Conservation (phyloP, 495 filamentous ascomycete species). For the Penicillium robsamsonii region DNA sequence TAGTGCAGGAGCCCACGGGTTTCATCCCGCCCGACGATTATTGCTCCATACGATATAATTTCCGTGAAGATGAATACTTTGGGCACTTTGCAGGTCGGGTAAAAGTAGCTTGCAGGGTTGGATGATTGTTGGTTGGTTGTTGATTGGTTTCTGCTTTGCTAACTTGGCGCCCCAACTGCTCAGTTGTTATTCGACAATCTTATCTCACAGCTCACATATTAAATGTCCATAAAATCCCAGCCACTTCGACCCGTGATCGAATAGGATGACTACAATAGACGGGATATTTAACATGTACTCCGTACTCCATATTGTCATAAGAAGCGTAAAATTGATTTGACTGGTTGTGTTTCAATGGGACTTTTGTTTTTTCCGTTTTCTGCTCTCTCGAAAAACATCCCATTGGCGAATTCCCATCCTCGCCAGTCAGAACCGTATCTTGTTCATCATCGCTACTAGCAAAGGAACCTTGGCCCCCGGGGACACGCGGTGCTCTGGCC, state of each 20-base stretch:
- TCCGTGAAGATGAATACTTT: constrained; percentile 4
- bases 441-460: neutral
- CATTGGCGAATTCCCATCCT: neutral
- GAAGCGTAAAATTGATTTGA: constrained; percentile 4
- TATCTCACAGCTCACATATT: neutral
- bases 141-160: constrained; percentile 1
- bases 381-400: neutral
- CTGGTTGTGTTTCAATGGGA: neutral
- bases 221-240: neutral
- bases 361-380: neutral
- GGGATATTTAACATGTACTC: neutral
- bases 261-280: too few relatives aligned
- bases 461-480: neutral
- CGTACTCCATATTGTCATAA: neutral
- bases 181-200: constrained; percentile 1
- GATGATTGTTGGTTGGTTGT: neutral
- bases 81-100: constrained; percentile 4
- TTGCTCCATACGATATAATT: neutral
- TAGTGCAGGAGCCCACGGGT: neutral
- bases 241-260: neutral
- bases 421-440: neutral
- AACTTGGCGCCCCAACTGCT: neutral
- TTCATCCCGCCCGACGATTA: neutral
- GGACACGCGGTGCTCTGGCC: neutral
- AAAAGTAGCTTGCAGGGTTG: neutral